These are phyloP conservation scores for Leptosphaerulina australis DNA, from an alignment of 2,329 filamentous ascomycete genomes.

Conservation along the genomic window DNA sequence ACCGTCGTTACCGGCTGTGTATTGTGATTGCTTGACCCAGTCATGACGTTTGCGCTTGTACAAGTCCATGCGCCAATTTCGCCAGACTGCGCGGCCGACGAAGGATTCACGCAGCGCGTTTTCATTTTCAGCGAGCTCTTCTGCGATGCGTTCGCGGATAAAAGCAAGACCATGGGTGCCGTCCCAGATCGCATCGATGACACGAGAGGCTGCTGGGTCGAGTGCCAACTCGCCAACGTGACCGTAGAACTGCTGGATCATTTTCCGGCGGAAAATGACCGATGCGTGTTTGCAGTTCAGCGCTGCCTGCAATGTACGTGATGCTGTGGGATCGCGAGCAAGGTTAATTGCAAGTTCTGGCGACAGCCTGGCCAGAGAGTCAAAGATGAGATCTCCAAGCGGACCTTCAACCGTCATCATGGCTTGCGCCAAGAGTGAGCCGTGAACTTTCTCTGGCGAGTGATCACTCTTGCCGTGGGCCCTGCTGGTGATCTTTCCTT, in stretches of 20 bases:
- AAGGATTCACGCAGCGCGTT: slow-evolving; percentile 66
- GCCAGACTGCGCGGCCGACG: slow-evolving; percentile 71
- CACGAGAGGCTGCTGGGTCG: slow-evolving; percentile 68
- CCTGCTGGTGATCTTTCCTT: slow-evolving; percentile 31
- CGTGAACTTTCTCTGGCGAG: slow-evolving; percentile 70
- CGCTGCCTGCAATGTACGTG: slow-evolving; percentile 69
- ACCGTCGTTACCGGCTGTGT: slow-evolving; percentile 57
- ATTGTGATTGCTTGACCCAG: slow-evolving; percentile 67
- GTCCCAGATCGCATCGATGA: slow-evolving; percentile 70
- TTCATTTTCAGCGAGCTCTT: slow-evolving; percentile 66
- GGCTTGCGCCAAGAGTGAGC: slow-evolving; percentile 78
- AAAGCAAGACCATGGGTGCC: slow-evolving; percentile 69
- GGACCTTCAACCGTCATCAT: slow-evolving; percentile 77
- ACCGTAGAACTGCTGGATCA: slow-evolving; percentile 68
- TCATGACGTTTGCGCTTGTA: slow-evolving; percentile 68
- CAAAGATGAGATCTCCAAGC: slow-evolving; percentile 73
- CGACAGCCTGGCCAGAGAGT: slow-evolving; percentile 58
- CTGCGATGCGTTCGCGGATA: slow-evolving; percentile 70
- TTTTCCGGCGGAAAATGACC: slow-evolving; percentile 65
- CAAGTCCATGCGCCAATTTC: slow-evolving; percentile 76
- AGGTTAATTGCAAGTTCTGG: slow-evolving; percentile 63
- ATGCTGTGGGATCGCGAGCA: slow-evolving; percentile 64
- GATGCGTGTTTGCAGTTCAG: slow-evolving; percentile 61
- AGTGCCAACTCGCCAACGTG: slow-evolving; percentile 66
- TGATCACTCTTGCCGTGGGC: slow-evolving; percentile 37